Base-by-base conservation (phyloP, 164 flowering plant genomes). In the Chimonanthus salicifolius region DNA sequence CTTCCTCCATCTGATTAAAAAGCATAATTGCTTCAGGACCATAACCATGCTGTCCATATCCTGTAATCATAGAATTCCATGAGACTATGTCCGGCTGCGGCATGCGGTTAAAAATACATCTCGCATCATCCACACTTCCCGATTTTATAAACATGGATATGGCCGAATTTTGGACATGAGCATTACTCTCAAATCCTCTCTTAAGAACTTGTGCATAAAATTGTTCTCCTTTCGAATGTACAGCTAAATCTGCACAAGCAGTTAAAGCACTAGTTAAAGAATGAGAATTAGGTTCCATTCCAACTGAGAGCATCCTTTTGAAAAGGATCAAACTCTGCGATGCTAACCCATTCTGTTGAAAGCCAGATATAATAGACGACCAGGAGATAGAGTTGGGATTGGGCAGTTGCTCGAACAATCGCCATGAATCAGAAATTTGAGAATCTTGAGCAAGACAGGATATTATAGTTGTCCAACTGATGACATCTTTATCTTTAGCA, bases 1-100 rank as follows among this genome's bases (percentile, higher is more conserved):
- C 78, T 60, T 78, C 78, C 69, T 78, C 77, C 83, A 77, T 76
- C 64, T 79, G 76, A 70, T 64, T 72, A 5, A 88, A 74, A 80
- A 78, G n/a, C 18, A 69, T 47, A 21, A 84, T 51, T 1, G 86
- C 81, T 78, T 81, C 77, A 1, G 13, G 3, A 20, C 54, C 64
- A 70, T 16, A 72, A 72, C 90, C 92, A 80, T 83, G 84, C 71
- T 73, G 86, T 10, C 75, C 58, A 69, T 81, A 86, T 54, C 87
- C 85, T 64, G 75, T 86, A 18, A 88, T 77, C 82, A 88, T 77
- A 1, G 94, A 79, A 64, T 79, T 83, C 87, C 90, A 91, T 0
- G 87, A 70, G 58, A 91, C 62, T 67, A 72, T 45, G 71, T 89
- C 97, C 71, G 84, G 80, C 3, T 62, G 21, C 70, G 84, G 86